Evolutionary conservation across 768 basidiomycete species (phyloP).

Genomic region (Boletus rufocinnamomeus): DNA sequence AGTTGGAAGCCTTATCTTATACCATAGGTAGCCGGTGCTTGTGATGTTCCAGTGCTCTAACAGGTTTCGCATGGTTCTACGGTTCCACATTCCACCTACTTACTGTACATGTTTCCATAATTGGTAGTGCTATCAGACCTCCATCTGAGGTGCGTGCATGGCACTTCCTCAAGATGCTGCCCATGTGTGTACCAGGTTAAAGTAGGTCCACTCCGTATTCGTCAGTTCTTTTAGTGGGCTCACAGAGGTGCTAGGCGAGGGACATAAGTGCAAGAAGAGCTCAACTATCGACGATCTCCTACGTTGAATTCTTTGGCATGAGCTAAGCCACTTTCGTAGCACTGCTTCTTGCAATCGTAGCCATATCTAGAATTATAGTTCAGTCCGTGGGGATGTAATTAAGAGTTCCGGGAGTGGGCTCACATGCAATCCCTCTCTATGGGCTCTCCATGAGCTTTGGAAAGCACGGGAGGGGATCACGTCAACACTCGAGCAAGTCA

Average conservation of each 20-base stretch:
- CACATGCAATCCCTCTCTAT: conserved; percentile 4
- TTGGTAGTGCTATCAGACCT: no score
- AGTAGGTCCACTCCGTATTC: no score
- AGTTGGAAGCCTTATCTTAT: no score
- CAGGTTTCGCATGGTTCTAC: no score
- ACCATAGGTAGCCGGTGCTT: no score
- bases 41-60: no score
- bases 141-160: no score
- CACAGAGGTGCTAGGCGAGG: background rate
- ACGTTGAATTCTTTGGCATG: conserved; percentile 8
- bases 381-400: background rate
- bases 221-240: no score
- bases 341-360: conserved; percentile 4
- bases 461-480: background rate
- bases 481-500: background rate
- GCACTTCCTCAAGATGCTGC: no score
- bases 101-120: no score
- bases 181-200: no score
- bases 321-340: background rate
- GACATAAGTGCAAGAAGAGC: background rate
- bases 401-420: background rate
- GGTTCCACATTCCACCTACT: no score
- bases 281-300: background rate
- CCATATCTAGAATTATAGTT: background rate
- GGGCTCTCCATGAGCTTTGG: background rate